phyloP scores from a whole-genome alignment of 2,329 filamentous ascomycete species.

The Triangularia verruculosa region DNA sequence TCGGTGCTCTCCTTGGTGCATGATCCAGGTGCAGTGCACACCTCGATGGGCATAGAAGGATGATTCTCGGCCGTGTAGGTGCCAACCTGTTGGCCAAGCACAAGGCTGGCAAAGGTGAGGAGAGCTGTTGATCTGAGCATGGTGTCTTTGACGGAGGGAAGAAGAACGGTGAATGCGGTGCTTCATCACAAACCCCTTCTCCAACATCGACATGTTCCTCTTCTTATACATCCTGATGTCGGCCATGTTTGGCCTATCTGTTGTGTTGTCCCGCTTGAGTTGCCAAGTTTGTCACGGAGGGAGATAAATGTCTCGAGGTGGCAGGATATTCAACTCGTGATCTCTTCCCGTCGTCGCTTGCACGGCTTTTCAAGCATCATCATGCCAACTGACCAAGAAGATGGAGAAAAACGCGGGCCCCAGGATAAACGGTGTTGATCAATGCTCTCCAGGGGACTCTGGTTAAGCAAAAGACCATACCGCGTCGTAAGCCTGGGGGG shows the following conservation, averaged over 20 bases:
- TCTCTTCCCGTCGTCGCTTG: neutral
- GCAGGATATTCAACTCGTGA: neutral
- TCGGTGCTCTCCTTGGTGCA: conserved; percentile 44
- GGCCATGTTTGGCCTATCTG: neutral
- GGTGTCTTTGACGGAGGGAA: neutral
- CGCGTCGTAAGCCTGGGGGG: neutral
- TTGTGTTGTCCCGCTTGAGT: neutral
- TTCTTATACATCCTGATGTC: neutral
- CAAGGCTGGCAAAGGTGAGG: conserved; percentile 30
- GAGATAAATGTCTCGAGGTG: neutral
- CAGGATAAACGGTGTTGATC: neutral
- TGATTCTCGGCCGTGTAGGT: conserved; percentile 42
- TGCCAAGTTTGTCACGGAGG: neutral
- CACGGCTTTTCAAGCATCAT: too few relatives aligned
- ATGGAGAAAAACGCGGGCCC: neutral
- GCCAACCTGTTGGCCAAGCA: conserved; percentile 37
- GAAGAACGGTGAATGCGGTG: neutral
- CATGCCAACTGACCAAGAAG: neutral
- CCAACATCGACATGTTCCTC: neutral
- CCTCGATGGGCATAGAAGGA: conserved; percentile 45
- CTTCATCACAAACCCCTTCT: neutral
- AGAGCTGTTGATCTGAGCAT: conserved; percentile 27
- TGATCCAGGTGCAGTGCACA: conserved; percentile 42
- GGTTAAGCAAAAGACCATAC: neutral
- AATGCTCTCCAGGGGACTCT: neutral